Percentiles rank a stretch among this genome's conserved stretches.
Evolutionary conservation across 2,329 filamentous ascomycete species (phyloP).

Genomic region (Aspergillus hiratsukae): DNA sequence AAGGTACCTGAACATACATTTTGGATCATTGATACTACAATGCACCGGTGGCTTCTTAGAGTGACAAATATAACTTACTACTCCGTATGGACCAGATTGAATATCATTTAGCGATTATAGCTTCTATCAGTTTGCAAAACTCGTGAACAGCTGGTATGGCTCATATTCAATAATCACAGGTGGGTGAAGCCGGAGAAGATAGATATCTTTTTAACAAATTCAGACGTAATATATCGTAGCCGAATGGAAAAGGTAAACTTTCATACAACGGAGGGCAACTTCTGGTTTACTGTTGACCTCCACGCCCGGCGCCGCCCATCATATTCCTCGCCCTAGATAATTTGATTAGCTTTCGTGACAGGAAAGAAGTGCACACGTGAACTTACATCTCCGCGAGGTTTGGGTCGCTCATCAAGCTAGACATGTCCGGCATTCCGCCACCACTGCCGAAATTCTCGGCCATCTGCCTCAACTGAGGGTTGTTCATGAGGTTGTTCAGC

Average conservation of each 20-base stretch:
- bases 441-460: constrained; percentile 68
- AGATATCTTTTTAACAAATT: background rate
- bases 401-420: constrained; percentile 84
- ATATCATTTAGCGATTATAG: background rate
- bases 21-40: background rate
- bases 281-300: constrained; percentile 17
- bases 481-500: constrained; percentile 89
- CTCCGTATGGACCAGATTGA: background rate
- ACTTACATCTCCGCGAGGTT: constrained; percentile 89
- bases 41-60: background rate
- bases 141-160: background rate
- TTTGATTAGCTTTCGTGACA: constrained; percentile 7
- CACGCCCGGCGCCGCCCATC: constrained; percentile 56
- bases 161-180: background rate
- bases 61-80: background rate
- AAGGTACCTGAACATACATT: background rate
- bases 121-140: background rate
- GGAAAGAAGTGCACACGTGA: background rate
- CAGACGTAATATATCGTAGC: background rate
- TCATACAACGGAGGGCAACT: constrained; percentile 1
- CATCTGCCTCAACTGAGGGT: constrained; percentile 84
- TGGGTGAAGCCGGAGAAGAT: background rate
- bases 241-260: background rate
- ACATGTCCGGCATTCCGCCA: constrained; percentile 85
- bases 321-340: constrained; percentile 58